These are phyloP conservation scores for Phytopythium chamaehyphon DNA, from an alignment of 352 stramenopile genomes.

Conservation along the genomic window DNA sequence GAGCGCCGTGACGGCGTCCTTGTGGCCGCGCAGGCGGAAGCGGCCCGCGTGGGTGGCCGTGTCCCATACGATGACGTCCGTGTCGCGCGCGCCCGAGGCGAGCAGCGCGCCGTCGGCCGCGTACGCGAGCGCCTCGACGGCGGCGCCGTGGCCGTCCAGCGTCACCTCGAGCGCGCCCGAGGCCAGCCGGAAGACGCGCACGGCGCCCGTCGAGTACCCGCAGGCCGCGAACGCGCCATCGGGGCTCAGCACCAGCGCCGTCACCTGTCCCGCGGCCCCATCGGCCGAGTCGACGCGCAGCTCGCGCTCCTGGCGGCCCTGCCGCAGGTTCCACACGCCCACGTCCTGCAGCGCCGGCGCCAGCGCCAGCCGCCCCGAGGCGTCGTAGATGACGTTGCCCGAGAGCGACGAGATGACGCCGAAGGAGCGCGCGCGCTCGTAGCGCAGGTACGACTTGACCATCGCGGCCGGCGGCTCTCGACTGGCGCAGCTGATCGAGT, in stretches of 20 bases:
- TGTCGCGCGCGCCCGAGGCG: slow-evolving; percentile 86
- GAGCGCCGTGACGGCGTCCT: slow-evolving; percentile 90
- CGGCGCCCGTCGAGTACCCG: slow-evolving; percentile 79
- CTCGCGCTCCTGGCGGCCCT: slow-evolving; percentile 79
- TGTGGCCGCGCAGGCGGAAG: slow-evolving; percentile 91
- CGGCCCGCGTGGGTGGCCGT: slow-evolving; percentile 86
- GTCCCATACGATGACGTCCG: slow-evolving; percentile 94
- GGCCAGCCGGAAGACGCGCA: slow-evolving; percentile 77
- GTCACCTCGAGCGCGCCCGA: slow-evolving; percentile 78
- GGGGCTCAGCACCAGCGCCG: slow-evolving; percentile 67
- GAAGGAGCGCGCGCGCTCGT: slow-evolving; percentile 87
- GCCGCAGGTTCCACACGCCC: slow-evolving; percentile 90
- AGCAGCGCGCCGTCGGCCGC: slow-evolving; percentile 75
- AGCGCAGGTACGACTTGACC: slow-evolving; percentile 94
- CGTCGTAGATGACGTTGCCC: slow-evolving; percentile 88
- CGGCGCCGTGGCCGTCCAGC: slow-evolving; percentile 86
- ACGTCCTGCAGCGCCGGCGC: slow-evolving; percentile 88
- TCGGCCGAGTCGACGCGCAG: slow-evolving; percentile 25
- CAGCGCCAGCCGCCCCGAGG: slow-evolving; percentile 82
- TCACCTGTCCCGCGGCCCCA: slow-evolving; percentile 62
- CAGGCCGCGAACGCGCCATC: slow-evolving; percentile 75
- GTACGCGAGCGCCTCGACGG: slow-evolving; percentile 77
- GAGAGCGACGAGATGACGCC: slow-evolving; percentile 88
- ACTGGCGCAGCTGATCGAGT: too few relatives aligned
- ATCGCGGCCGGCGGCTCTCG: slow-evolving; percentile 19